Evolutionary conservation across 129 eudicot genomes (phyloP), one percentile per base, ranked within the genome.

Genomic region (Pittosporum tobira): DNA sequence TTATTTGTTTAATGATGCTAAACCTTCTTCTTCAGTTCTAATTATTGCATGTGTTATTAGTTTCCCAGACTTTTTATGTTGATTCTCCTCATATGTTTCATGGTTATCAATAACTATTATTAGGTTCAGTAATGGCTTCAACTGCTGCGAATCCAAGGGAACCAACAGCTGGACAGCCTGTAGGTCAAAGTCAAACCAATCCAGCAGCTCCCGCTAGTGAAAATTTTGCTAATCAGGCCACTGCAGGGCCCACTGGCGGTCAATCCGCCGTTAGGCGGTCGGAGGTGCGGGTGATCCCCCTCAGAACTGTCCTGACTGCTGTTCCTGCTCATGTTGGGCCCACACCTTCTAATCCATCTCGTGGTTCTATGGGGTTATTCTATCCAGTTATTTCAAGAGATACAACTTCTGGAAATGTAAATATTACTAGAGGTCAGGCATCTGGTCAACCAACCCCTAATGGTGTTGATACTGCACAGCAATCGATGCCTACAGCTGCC

Each of bases 341-440:
- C 47, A 51, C 81, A 63, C 66, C 75, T n/a, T 69, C 84, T 26
- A 87, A 76, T 34, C 34, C 87, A 12, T 47, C 87, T 12, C 81
- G 73, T 43, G 63, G 76, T 68, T 72, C 96, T 43, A 24, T 79
- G 70, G 84, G 88, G 61, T 57, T 88, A 45, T n/a, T 76, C 6
- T 82, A 76, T 71, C 96, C 91, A 20, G 74, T 81, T 63, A 51
- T 88, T 71, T 88, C 81, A 46, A 79, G 95, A 82, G 76, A 66
- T 69, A 56, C 67, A 42, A 45, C 61, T 52, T 63, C 82, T 51
- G 80, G 72, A 29, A 81, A 54, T 54, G 34, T 30, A 26, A 71
- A 60, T 68, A 57, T 47, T 48, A n/a, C 49, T 45, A 65, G 70
- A 44, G 77, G 81, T 51, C 82, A 81, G 47, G 68, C 63, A 40